A percentile compares a stretch with the other conserved stretches of the same genome.
These are phyloP conservation scores for Leavenworthia alabamica DNA, from an alignment of 345 rosid species.

Conservation along the genomic window DNA sequence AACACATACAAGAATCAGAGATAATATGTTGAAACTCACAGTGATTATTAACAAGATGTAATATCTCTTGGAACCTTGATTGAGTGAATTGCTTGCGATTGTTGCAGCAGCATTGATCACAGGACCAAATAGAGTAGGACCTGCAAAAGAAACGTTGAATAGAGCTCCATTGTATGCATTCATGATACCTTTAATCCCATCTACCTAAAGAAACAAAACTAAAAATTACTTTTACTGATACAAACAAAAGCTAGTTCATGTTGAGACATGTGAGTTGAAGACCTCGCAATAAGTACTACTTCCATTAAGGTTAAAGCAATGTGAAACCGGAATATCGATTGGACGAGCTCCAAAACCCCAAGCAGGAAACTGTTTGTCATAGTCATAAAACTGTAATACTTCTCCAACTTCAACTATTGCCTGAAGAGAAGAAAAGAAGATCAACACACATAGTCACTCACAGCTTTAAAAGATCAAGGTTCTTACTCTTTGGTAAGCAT, in stretches of 20 bases:
- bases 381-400: conserved; percentile 80
- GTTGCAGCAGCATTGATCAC: conserved; percentile 67
- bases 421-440: conserved; percentile 31
- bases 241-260: no score
- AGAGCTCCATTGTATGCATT: conserved; percentile 75
- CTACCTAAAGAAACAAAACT: conserved; percentile 45
- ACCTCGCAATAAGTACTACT: conserved; percentile 82
- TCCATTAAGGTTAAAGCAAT: conserved; percentile 92
- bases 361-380: conserved; percentile 75
- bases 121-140: conserved; percentile 95
- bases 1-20: background rate
- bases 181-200: conserved; percentile 86
- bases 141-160: conserved; percentile 89
- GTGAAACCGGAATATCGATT: conserved; percentile 90
- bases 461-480: background rate
- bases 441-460: background rate
- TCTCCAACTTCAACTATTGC: conserved; percentile 85
- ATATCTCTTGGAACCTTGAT: conserved; percentile 48
- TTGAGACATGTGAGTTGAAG: background rate
- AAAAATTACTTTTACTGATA: no score
- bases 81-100: conserved; percentile 68
- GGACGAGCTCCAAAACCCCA: conserved; percentile 99
- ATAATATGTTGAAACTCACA: conserved; percentile 43
- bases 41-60: conserved; percentile 83
- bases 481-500: conserved; percentile 70